A percentile compares a stretch with the other conserved stretches of the same genome.
These are phyloP conservation scores for Trypanosoma lewisi DNA, from an alignment of 208 protist genomes.

Conservation along the genomic window DNA sequence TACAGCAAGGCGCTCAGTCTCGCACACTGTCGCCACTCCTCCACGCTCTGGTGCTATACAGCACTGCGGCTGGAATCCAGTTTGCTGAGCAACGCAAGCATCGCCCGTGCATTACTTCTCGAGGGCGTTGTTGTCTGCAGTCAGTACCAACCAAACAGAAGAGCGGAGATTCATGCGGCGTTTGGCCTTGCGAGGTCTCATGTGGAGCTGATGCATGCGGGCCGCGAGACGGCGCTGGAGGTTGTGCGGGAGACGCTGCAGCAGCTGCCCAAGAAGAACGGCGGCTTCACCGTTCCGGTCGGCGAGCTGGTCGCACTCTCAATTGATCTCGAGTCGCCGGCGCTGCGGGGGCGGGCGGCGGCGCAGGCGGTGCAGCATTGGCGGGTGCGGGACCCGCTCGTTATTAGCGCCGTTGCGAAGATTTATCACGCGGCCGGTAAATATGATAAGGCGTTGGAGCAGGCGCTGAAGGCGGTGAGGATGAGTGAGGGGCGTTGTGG, in stretches of 20 bases:
- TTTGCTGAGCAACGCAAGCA: constrained; percentile 26
- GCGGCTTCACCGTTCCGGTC: constrained; percentile 39
- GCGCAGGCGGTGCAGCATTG: constrained; percentile 69
- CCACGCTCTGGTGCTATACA: constrained; percentile 66
- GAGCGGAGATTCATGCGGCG: constrained; percentile 19
- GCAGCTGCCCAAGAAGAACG: constrained; percentile 66
- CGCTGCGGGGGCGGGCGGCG: constrained; percentile 52
- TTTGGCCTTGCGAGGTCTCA: constrained; percentile 45
- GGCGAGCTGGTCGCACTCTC: constrained; percentile 60
- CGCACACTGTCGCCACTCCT: constrained; percentile 43
- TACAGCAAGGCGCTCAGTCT: constrained; percentile 36
- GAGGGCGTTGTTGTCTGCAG: constrained; percentile 21
- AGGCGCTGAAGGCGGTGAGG: constrained; percentile 65
- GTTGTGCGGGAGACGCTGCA: constrained; percentile 60
- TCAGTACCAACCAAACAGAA: constrained; percentile 4
- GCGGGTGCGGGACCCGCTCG: constrained; percentile 72
- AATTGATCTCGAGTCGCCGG: constrained; percentile 60
- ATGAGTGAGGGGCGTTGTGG: constrained; percentile 36
- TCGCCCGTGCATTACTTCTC: constrained; percentile 26
- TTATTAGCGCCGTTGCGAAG: constrained; percentile 56
- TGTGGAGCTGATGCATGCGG: constrained; percentile 36
- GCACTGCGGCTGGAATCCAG: constrained; percentile 55
- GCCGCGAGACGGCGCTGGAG: constrained; percentile 51
- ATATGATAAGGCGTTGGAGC: constrained; percentile 51
- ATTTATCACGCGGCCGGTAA: constrained; percentile 66